Evolutionary conservation across 164 flowering plant genomes (phyloP).

Genomic region (Stephania japonica): DNA sequence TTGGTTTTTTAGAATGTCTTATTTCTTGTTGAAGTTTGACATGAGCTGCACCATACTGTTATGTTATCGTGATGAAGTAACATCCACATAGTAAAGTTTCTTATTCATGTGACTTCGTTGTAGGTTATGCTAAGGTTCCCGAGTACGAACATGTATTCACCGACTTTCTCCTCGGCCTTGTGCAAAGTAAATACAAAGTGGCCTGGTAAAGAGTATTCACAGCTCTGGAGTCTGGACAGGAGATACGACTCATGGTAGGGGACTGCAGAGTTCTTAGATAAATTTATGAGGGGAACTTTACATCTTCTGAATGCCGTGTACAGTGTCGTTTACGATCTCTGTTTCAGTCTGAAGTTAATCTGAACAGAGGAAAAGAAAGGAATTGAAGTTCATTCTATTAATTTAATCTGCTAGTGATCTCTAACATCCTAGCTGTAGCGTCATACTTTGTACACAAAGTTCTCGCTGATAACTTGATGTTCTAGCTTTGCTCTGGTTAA

Average conservation of each 20-base stretch:
- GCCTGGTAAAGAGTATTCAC: conserved; percentile 8
- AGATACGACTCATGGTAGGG: background rate
- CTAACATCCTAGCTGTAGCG: background rate
- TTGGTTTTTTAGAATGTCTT: background rate
- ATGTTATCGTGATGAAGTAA: background rate
- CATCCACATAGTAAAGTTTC: background rate
- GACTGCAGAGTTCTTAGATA: background rate
- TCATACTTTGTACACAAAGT: background rate
- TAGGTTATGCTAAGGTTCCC: conserved; percentile 87
- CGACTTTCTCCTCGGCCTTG: conserved; percentile 66
- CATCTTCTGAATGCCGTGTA: conserved; percentile 16
- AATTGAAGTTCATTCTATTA: background rate
- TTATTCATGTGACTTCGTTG: conserved; percentile 6
- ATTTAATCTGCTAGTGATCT: background rate
- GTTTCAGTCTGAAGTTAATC: conserved; percentile 10
- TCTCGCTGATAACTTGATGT: background rate
- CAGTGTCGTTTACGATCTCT: conserved; percentile 11
- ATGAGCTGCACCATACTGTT: background rate
- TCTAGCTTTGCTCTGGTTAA: background rate
- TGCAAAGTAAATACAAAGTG: conserved; percentile 42
- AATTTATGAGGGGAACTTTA: background rate
- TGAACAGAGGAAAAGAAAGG: background rate
- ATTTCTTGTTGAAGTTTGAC: background rate
- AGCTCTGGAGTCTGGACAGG: background rate
- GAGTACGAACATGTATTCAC: conserved; percentile 83